Percentiles rank a stretch among this genome's conserved stretches.
Evolutionary conservation across 441 rosid species (phyloP).

Genomic region (Populus hybrid): DNA sequence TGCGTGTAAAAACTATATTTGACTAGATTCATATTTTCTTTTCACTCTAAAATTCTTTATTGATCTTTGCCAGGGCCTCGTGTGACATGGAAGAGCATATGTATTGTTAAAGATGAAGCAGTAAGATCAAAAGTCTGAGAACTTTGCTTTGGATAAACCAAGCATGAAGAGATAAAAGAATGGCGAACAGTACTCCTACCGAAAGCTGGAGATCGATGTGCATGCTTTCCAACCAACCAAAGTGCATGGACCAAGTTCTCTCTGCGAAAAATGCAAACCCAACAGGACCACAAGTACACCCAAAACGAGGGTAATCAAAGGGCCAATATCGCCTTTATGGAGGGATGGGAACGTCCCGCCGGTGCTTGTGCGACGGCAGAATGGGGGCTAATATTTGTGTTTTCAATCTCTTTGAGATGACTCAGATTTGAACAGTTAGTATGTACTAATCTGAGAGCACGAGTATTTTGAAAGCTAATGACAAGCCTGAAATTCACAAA

Average conservation of each 20-base stretch:
- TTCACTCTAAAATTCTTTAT: neutral
- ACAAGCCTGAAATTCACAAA: neutral
- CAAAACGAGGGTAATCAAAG: slow-evolving; percentile 1
- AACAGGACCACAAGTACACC: neutral
- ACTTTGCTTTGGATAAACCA: too few relatives aligned
- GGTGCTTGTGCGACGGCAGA: neutral
- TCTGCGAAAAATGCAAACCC: neutral
- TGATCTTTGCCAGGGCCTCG: neutral
- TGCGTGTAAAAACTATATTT: too few relatives aligned
- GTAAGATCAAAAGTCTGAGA: too few relatives aligned
- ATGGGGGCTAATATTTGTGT: neutral
- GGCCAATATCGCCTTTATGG: slow-evolving; percentile 8
- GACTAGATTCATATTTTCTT: neutral
- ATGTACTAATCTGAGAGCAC: slow-evolving; percentile 3
- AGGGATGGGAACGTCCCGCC: neutral
- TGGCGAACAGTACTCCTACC: too few relatives aligned
- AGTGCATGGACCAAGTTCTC: neutral
- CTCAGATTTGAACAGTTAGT: slow-evolving; percentile 31
- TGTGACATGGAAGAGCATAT: neutral
- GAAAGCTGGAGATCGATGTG: neutral
- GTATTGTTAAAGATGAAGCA: neutral
- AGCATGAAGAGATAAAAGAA: too few relatives aligned
- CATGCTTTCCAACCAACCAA: neutral
- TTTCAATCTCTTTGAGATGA: slow-evolving; percentile 13
- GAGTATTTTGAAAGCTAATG: neutral